These are phyloP conservation scores for Corynascus novoguineensis DNA, from an alignment of 495 filamentous ascomycete species.

Conservation along the genomic window DNA sequence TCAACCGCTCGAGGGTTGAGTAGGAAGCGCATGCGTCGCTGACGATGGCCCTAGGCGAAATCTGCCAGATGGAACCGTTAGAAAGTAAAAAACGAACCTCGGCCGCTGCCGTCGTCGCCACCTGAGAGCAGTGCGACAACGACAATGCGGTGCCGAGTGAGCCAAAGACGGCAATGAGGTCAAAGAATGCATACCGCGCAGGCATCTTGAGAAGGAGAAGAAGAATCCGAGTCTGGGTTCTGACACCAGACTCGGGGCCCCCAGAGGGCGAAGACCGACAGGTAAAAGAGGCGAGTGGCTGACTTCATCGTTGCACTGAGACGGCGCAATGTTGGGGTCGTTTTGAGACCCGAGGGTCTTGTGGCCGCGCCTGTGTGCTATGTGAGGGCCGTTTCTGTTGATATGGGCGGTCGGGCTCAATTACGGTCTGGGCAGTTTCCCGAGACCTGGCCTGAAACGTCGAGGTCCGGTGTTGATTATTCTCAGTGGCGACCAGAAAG, in stretches of 20 bases:
- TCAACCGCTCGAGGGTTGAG: conserved; percentile 77
- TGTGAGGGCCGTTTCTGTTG: not conserved
- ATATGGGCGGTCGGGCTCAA: not conserved
- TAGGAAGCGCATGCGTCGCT: conserved; percentile 94
- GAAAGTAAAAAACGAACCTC: conserved; percentile 25
- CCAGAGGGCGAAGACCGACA: conserved; percentile 71
- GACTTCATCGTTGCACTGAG: conserved; percentile 52
- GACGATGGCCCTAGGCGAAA: conserved; percentile 52
- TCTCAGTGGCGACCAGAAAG: conserved; percentile 4
- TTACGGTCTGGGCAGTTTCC: conserved; percentile 3
- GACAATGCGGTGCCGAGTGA: conserved; percentile 10
- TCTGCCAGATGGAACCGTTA: conserved; percentile 43
- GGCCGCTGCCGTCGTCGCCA: conserved; percentile 21
- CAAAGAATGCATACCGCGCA: conserved; percentile 42
- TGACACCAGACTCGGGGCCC: conserved; percentile 45
- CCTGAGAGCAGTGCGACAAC: conserved; percentile 15
- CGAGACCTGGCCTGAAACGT: conserved; percentile 21
- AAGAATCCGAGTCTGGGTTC: conserved; percentile 11
- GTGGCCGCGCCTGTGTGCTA: not conserved
- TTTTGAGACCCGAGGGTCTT: not conserved
- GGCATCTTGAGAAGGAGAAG: conserved; percentile 32
- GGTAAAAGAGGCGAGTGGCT: conserved; percentile 63
- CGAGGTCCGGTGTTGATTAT: not conserved
- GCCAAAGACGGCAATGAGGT: conserved; percentile 22
- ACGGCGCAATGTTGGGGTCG: not conserved